A percentile compares a stretch with the other conserved stretches of the same genome.
Conservation (phyloP, 352 stramenopile species). For the Albugo candida region DNA sequence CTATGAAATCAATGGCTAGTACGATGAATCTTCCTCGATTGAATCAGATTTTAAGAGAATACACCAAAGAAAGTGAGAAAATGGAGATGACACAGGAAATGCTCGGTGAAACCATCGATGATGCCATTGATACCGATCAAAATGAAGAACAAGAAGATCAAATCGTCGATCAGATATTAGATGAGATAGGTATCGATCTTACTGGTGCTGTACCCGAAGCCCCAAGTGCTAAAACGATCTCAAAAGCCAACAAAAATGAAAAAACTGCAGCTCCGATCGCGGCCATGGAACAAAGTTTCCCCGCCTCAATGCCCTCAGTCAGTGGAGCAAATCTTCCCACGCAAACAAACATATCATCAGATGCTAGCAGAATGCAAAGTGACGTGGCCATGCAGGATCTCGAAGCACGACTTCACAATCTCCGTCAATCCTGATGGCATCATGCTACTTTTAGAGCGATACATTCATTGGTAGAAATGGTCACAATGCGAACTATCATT, state of each 20-base stretch:
- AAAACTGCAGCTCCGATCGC: slow-evolving; percentile 27
- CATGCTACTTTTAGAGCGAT: not conserved
- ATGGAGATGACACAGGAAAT: slow-evolving; percentile 97
- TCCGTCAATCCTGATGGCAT: slow-evolving; percentile 47
- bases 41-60: slow-evolving; percentile 97
- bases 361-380: not conserved
- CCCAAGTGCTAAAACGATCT: slow-evolving; percentile 21
- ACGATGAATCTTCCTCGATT: slow-evolving; percentile 92
- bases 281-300: slow-evolving; percentile 17
- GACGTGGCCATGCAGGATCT: slow-evolving; percentile 88
- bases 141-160: slow-evolving; percentile 92
- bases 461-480: no score
- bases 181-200: slow-evolving; percentile 93
- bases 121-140: slow-evolving; percentile 89
- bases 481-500: no score
- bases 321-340: slow-evolving; percentile 2
- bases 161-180: slow-evolving; percentile 92
- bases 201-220: slow-evolving; percentile 83
- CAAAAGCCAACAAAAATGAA: slow-evolving; percentile 3
- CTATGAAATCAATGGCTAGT: slow-evolving; percentile 77
- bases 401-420: slow-evolving; percentile 93
- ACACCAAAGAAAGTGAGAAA: slow-evolving; percentile 95
- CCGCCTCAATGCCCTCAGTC: slow-evolving; percentile 30
- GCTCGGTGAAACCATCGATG: slow-evolving; percentile 93
- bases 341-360: not conserved